Evolutionary conservation across 108 stramenopile genomes (phyloP), one percentile per base, ranked within the genome.

Genomic region (Cyclostephanos tholiformis): DNA sequence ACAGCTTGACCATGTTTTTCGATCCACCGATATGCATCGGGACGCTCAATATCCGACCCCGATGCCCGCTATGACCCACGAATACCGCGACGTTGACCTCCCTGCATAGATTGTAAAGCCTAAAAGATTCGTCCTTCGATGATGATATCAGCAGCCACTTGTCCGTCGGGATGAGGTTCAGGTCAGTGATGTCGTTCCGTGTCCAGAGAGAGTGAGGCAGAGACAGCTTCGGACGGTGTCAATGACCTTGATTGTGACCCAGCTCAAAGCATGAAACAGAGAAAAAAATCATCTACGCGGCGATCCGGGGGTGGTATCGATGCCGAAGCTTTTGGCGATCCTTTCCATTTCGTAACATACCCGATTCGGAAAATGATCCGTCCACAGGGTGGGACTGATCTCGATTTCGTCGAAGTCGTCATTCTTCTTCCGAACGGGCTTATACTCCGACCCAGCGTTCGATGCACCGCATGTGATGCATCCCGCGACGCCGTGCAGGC

Each of bases 361-460:
- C 9, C 93, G 85, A 76, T 93, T 89, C 25, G 93, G 89, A 60
- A 97, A 95, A 62, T 97, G 96, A 71, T 97, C 96, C 2, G 91
- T 90, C 51, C 87, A 94, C 84, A 97, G 88, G 26, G 91, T 92
- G 35, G 94, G 88, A 61, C 84, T 87, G 16, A 97, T 89, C 26
- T 89, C 87, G 53, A 97, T 92, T 69, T 94, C 91, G 71, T 91
- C 88, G 56, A 97, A 88, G 62, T 91, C 94, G 58, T 92, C 91
- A 65, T 92, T 93, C 20, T 87, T 74, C 59, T 88, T 87, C 65
- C 85, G 88, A 13, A 91, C 82, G 9, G 96, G 92, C 12, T 89
- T 91, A 69, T 96, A 58, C 50, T 80, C 72, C 27, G 77, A 88
- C 17, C 91, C 94, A 36, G 82, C 76, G 67, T 91, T 92, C 16